These are phyloP conservation scores for Grigorovia jiainica DNA, from an alignment of 805 yeast species.

Conservation along the genomic window DNA sequence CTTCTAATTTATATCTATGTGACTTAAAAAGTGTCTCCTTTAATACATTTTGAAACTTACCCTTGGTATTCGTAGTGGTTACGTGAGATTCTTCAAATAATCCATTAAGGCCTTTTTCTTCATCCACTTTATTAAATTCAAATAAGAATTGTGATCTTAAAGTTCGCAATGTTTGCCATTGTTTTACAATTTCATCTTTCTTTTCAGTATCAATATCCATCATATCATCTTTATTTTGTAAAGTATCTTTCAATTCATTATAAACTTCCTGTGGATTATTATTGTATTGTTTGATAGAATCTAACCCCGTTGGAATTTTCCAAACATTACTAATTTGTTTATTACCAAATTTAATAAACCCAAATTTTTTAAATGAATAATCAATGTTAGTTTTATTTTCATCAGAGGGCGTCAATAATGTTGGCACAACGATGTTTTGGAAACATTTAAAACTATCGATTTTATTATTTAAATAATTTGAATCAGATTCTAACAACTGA, in stretches of 20 bases:
- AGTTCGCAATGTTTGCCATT: constrained; percentile 38
- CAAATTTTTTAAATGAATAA: constrained; percentile 21
- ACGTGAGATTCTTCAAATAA: constrained; percentile 24
- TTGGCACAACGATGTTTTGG: constrained; percentile 3
- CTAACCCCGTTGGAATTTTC: constrained; percentile 34
- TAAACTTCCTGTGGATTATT: constrained; percentile 18
- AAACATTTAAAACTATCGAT: constrained; percentile 20
- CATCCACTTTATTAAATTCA: constrained; percentile 30
- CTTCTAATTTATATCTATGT: constrained; percentile 14
- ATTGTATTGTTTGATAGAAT: constrained; percentile 18
- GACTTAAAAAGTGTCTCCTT: constrained; percentile 9
- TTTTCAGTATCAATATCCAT: not conserved
- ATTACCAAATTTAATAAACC: constrained; percentile 26
- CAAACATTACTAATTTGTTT: constrained; percentile 27
- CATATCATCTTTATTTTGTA: constrained; percentile 4
- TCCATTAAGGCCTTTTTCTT: constrained; percentile 31
- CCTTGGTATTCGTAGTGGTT: constrained; percentile 6
- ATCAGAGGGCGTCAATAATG: not conserved
- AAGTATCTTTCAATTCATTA: constrained; percentile 10
- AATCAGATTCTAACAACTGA: constrained; percentile 10
- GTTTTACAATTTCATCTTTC: constrained; percentile 19
- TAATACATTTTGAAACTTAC: constrained; percentile 5
- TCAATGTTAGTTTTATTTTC: constrained; percentile 3
- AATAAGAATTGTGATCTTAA: constrained; percentile 31
- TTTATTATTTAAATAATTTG: constrained; percentile 11